These are phyloP conservation scores for Serendipita sp. DNA, from an alignment of 768 basidiomycete species.

Conservation along the genomic window DNA sequence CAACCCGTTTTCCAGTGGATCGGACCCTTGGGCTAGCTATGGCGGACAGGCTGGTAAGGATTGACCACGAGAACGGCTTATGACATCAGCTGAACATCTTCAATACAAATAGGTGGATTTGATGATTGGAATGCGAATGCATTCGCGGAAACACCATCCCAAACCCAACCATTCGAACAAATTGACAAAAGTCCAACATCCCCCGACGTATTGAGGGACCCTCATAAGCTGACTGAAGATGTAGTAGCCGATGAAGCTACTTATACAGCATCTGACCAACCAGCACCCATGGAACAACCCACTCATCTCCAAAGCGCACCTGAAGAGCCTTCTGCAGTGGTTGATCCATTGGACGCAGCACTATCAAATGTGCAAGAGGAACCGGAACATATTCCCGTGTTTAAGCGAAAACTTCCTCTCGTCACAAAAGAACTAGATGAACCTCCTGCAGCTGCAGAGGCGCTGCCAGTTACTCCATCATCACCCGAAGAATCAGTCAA, in stretches of 20 bases:
- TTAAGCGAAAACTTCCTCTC: not conserved
- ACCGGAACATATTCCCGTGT: not conserved
- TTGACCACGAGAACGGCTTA: not conserved
- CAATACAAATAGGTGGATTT: not conserved
- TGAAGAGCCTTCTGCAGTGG: not conserved
- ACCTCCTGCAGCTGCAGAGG: not conserved
- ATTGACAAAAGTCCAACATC: not conserved
- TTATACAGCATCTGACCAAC: too few relatives aligned
- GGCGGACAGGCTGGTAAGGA: not conserved
- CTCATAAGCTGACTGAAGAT: not conserved
- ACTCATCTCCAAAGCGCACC: too few relatives aligned
- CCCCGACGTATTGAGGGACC: not conserved
- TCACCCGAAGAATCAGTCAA: not conserved
- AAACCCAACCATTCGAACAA: not conserved
- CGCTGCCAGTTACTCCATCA: not conserved
- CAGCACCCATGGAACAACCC: too few relatives aligned
- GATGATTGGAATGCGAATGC: constrained; percentile 1
- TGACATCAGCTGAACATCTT: not conserved
- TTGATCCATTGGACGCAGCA: not conserved
- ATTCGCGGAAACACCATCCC: not conserved
- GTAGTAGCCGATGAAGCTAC: too few relatives aligned
- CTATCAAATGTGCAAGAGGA: not conserved
- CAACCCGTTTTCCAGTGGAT: not conserved
- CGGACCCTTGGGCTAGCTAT: not conserved
- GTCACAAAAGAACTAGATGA: not conserved